Percentiles rank a stretch among this genome's conserved stretches.
Conservation (phyloP, 139 green algal species). For the Micractinium sp. region DNA sequence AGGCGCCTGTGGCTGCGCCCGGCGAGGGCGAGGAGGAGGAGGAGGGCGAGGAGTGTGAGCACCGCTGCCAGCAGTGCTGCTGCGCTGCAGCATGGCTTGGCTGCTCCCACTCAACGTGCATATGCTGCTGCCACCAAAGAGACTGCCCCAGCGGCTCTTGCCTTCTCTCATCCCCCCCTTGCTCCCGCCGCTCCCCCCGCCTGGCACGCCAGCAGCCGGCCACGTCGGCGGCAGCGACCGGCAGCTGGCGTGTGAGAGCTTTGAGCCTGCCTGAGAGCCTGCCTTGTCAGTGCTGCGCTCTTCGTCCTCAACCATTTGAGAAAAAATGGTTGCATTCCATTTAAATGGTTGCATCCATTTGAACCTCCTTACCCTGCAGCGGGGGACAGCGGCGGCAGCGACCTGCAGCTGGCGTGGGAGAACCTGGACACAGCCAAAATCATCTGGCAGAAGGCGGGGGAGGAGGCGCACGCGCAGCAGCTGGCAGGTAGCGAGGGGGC, state of each 20-base stretch:
- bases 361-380: too few relatives aligned
- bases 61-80: background rate
- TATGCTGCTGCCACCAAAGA: background rate
- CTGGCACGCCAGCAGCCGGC: background rate
- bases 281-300: too few relatives aligned
- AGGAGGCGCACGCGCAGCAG: slow-evolving; percentile 35
- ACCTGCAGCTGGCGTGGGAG: slow-evolving; percentile 82
- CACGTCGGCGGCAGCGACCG: slow-evolving; percentile 56
- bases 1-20: slow-evolving; percentile 24
- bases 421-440: slow-evolving; percentile 64
- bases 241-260: slow-evolving; percentile 78
- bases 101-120: background rate
- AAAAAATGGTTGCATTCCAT: too few relatives aligned
- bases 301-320: too few relatives aligned
- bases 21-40: slow-evolving; percentile 34
- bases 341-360: too few relatives aligned
- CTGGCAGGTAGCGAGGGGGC: slow-evolving; percentile 52
- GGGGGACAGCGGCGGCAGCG: slow-evolving; percentile 27
- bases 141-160: background rate
- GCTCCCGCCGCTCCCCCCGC: background rate
- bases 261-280: too few relatives aligned
- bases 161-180: background rate
- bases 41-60: slow-evolving; percentile 48
- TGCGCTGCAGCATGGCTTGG: background rate
- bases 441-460: slow-evolving; percentile 44